Evolutionary conservation across 2,329 filamentous ascomycete species (phyloP).

Genomic region (Venturia oleaginea): DNA sequence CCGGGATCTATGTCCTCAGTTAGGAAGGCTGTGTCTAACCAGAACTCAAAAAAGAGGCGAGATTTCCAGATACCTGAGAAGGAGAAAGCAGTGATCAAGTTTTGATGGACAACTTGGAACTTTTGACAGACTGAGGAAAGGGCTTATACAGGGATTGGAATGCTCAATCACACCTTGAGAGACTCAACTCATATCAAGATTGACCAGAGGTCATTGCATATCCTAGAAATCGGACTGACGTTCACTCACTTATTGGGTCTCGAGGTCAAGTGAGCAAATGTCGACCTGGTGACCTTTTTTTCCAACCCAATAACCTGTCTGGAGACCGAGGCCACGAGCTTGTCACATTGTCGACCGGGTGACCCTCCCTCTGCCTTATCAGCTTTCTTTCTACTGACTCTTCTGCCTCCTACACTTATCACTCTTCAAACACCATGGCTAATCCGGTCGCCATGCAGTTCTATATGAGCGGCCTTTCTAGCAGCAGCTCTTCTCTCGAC

Average conservation of each 20-base stretch:
- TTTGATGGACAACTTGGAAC: background rate
- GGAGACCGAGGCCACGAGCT: no score
- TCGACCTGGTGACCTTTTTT: background rate
- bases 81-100: background rate
- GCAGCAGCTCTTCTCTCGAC: background rate
- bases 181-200: background rate
- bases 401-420: background rate
- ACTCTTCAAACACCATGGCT: background rate
- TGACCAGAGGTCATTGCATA: background rate
- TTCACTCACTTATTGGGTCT: background rate
- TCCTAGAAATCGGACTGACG: no score
- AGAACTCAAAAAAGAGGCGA: background rate
- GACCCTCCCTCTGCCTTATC: background rate
- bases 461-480: background rate
- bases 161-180: background rate
- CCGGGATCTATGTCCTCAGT: background rate
- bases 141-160: no score
- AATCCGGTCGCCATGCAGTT: background rate
- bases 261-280: background rate
- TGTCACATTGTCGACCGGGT: no score
- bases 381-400: background rate
- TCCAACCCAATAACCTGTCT: no score
- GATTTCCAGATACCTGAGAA: background rate
- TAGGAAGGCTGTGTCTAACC: background rate
- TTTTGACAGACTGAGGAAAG: background rate